These are phyloP conservation scores for Lepiota venenata DNA, from an alignment of 768 basidiomycete genomes.

Conservation along the genomic window DNA sequence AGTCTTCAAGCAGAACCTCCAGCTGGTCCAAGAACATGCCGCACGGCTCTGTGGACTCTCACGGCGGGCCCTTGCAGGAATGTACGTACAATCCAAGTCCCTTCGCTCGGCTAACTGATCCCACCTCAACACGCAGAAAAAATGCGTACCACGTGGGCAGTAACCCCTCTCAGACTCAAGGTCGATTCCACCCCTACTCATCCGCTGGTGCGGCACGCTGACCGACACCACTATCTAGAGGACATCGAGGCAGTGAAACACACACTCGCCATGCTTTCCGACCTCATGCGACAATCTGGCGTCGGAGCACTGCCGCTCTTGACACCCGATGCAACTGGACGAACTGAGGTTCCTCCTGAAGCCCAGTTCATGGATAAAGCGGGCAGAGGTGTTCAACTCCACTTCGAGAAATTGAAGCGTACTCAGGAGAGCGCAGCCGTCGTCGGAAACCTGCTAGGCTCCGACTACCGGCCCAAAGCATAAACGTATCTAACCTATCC, in stretches of 20 bases:
- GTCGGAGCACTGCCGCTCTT: slow-evolving; percentile 62
- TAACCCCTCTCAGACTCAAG: slow-evolving; percentile 52
- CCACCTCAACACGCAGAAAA: slow-evolving; percentile 34
- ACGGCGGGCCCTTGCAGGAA: slow-evolving; percentile 42
- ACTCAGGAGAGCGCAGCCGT: slow-evolving; percentile 56
- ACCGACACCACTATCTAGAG: slow-evolving; percentile 25
- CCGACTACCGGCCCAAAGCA: not conserved
- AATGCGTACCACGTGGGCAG: slow-evolving; percentile 57
- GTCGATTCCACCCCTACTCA: no score
- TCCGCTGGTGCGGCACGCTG: not conserved
- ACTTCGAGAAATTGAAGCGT: slow-evolving; percentile 50
- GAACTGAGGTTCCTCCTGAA: slow-evolving; percentile 32
- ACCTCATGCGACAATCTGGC: slow-evolving; percentile 54
- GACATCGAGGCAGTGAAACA: slow-evolving; percentile 51
- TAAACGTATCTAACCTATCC: no score
- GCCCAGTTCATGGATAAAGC: slow-evolving; percentile 42
- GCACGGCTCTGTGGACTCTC: slow-evolving; percentile 46
- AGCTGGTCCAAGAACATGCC: slow-evolving; percentile 45
- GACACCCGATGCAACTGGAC: not conserved
- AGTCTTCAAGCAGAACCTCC: slow-evolving; percentile 57
- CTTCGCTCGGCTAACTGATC: not conserved
- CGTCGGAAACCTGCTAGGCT: slow-evolving; percentile 34
- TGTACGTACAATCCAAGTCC: slow-evolving; percentile 37
- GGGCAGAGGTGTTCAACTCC: slow-evolving; percentile 35
- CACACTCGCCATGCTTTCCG: slow-evolving; percentile 39